These are phyloP conservation scores for Diaporthe sp. DNA, from an alignment of 2,329 filamentous ascomycete genomes.

Conservation along the genomic window DNA sequence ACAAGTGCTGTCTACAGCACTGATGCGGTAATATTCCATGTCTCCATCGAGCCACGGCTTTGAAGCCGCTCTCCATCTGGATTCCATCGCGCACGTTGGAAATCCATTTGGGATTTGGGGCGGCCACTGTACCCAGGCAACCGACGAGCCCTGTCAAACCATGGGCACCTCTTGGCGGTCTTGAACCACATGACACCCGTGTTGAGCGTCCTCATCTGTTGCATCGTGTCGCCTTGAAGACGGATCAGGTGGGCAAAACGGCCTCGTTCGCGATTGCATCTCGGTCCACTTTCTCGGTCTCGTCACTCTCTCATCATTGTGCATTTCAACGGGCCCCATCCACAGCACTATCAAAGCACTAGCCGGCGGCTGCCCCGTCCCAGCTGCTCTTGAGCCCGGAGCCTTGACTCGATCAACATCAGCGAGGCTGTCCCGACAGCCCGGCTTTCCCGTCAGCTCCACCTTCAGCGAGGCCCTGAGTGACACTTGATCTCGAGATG, in stretches of 20 bases:
- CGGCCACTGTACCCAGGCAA: not conserved
- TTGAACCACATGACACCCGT: slow-evolving; percentile 15
- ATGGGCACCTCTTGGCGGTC: not conserved
- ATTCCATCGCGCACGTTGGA: not conserved
- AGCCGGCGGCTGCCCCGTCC: slow-evolving; percentile 6
- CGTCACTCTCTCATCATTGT: not conserved
- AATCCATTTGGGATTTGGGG: not conserved
- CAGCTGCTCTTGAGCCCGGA: slow-evolving; percentile 9
- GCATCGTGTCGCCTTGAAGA: not conserved
- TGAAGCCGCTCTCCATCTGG: not conserved
- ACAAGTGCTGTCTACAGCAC: not conserved
- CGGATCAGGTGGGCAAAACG: not conserved
- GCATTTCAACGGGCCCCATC: not conserved
- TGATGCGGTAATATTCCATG: not conserved
- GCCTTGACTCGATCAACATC: slow-evolving; percentile 22
- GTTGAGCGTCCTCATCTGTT: slow-evolving; percentile 2
- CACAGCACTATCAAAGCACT: not conserved
- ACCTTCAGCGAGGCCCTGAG: not conserved
- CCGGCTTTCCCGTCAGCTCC: slow-evolving; percentile 25
- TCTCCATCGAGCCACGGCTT: not conserved
- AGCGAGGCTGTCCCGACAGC: slow-evolving; percentile 25
- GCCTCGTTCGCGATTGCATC: not conserved
- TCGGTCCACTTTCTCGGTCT: not conserved
- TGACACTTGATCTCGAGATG: slow-evolving; percentile 20
- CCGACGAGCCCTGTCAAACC: not conserved